Evolutionary conservation across 495 filamentous ascomycete genomes (phyloP).

Genomic region (Aspergillus nidulans): DNA sequence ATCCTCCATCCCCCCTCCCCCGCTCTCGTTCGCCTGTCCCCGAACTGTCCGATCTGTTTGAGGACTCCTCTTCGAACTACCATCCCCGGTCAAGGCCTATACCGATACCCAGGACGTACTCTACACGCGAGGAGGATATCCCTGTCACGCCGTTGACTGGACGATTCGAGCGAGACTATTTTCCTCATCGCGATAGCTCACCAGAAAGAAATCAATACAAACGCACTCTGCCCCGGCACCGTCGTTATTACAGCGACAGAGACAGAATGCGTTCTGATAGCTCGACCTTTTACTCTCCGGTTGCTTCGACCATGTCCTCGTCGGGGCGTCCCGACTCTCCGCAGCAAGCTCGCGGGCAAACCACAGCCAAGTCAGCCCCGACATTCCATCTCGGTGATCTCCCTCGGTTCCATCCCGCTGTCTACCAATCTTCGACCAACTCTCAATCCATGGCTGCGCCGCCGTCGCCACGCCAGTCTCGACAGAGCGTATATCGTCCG

Average conservation of each 20-base stretch:
- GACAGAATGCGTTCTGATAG: constrained; percentile 38
- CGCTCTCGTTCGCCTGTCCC: constrained; percentile 18
- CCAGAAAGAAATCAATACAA: constrained; percentile 17
- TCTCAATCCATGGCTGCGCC: constrained; percentile 21
- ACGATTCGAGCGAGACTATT: constrained; percentile 38
- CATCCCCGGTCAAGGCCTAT: constrained; percentile 36
- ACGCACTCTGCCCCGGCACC: constrained; percentile 13
- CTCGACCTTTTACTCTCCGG: constrained; percentile 35
- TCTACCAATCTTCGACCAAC: constrained; percentile 33
- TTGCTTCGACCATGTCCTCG: constrained; percentile 35
- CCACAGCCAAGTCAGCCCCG: constrained; percentile 28
- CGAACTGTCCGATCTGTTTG: constrained; percentile 22
- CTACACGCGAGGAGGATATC: constrained; percentile 32
- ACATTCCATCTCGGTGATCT: constrained; percentile 40
- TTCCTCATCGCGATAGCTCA: constrained; percentile 32
- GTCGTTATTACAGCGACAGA: constrained; percentile 21
- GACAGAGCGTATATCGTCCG: constrained; percentile 32
- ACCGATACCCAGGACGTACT: constrained; percentile 32
- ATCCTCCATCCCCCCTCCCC: constrained; percentile 38
- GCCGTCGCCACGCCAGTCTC: constrained; percentile 29
- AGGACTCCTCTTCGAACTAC: constrained; percentile 24
- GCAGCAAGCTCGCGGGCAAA: constrained; percentile 28
- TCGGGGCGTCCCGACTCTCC: constrained; percentile 32
- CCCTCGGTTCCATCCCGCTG: constrained; percentile 47
- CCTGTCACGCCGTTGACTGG: constrained; percentile 44